phyloP scores from a whole-genome alignment of 768 basidiomycete genomes.

The Serendipita sp. region DNA sequence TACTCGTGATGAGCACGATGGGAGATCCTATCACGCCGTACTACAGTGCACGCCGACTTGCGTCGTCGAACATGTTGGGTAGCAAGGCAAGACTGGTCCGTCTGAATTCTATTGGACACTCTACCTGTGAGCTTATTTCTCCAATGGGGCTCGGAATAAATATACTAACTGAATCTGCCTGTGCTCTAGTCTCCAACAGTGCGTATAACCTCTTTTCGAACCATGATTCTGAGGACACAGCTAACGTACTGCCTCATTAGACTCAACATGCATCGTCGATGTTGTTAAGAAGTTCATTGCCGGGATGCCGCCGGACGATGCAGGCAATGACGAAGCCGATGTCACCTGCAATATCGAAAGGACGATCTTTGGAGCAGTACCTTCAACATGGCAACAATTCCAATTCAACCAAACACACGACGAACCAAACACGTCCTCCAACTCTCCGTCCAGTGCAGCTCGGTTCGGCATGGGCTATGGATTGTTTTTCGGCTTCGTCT shows the following conservation, averaged over 20 bases:
- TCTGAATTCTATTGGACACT: not conserved
- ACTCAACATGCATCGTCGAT: not conserved
- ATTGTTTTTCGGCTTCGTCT: no score
- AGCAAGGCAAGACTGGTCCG: not conserved
- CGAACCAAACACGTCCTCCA: no score
- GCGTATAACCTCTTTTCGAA: no score
- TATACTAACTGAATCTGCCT: no score
- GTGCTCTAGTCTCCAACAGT: no score
- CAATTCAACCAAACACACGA: no score
- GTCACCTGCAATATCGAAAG: not conserved
- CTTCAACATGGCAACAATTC: not conserved
- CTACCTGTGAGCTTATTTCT: not conserved
- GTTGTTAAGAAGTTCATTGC: not conserved
- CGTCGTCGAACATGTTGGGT: not conserved
- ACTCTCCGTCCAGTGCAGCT: no score
- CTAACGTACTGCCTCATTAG: not conserved
- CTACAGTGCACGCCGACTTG: not conserved
- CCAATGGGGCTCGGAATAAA: no score
- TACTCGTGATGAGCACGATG: not conserved
- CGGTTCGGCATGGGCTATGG: no score
- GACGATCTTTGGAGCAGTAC: not conserved
- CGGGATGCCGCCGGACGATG: not conserved
- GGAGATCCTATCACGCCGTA: not conserved
- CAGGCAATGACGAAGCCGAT: not conserved
- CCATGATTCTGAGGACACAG: no score